These are phyloP conservation scores for Ophiocytium majus DNA, from an alignment of 352 stramenopile species.

Conservation along the genomic window DNA sequence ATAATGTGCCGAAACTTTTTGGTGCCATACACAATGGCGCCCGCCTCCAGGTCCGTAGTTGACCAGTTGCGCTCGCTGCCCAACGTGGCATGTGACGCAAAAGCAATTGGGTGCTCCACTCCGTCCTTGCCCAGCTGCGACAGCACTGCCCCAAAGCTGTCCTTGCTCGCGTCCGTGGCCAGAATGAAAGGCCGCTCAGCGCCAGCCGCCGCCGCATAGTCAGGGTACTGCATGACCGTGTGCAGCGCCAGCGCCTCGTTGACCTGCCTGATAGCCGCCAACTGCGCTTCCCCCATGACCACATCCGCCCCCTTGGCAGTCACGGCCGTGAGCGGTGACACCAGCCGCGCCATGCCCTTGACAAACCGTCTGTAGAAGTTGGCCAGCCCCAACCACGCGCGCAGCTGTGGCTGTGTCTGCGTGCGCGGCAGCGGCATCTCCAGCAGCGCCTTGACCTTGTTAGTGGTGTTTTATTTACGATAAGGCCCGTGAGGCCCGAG, in stretches of 20 bases:
- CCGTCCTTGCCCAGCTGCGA: background rate
- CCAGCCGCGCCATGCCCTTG: background rate
- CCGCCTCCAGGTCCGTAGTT: too few species aligned
- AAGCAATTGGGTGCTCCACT: background rate
- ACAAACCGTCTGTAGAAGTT: constrained; percentile 16
- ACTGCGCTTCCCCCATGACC: background rate
- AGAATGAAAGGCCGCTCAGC: background rate
- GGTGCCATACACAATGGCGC: too few species aligned
- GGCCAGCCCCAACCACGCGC: background rate
- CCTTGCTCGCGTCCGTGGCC: background rate
- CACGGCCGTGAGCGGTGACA: background rate
- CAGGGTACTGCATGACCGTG: background rate
- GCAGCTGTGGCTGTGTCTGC: background rate
- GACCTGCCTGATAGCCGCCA: background rate
- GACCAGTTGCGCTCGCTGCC: too few species aligned
- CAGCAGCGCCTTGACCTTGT: background rate
- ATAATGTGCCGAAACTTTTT: too few species aligned
- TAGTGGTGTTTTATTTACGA: too few species aligned
- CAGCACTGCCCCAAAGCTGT: constrained; percentile 23
- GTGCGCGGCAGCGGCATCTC: background rate
- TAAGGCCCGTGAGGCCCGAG: too few species aligned
- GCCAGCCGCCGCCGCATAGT: constrained; percentile 17
- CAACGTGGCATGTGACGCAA: too few species aligned
- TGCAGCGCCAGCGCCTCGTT: background rate
- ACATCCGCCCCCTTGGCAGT: background rate